These are phyloP conservation scores for Apostasia ramifera DNA, from an alignment of 106 monocot genomes.

Conservation along the genomic window DNA sequence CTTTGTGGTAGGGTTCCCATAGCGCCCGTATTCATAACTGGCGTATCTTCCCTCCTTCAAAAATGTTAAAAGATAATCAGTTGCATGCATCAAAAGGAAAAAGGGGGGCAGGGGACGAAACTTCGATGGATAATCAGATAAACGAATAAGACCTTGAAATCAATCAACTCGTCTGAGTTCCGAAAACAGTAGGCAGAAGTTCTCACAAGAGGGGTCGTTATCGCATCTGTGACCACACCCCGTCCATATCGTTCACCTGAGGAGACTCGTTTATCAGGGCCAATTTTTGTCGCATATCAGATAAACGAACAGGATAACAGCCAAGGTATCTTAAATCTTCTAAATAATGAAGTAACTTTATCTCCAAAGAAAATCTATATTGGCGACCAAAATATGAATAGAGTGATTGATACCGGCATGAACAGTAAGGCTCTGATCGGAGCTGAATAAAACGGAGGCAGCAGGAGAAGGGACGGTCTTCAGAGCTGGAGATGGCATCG, in stretches of 20 bases:
- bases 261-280: neutral
- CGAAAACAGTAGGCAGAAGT: constrained; percentile 97
- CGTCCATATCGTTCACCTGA: constrained; percentile 90
- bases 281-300: neutral
- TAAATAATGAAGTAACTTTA: no score
- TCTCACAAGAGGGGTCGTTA: constrained; percentile 86
- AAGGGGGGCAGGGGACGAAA: neutral
- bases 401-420: constrained; percentile 61
- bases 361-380: neutral
- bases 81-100: neutral
- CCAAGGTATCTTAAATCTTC: neutral
- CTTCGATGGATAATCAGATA: neutral
- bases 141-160: constrained; percentile 58
- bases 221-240: constrained; percentile 56
- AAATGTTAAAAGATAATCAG: neutral
- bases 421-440: constrained; percentile 78
- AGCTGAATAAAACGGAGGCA: constrained; percentile 21
- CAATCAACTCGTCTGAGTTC: constrained; percentile 76
- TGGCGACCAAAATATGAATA: neutral
- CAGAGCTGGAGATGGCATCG: neutral
- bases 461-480: neutral
- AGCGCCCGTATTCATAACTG: constrained; percentile 93
- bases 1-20: constrained; percentile 92
- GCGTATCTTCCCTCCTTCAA: constrained; percentile 79
- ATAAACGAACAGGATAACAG: neutral